Conservation (phyloP, 1,284 basidiomycete genomes). For the Sporisorium reilianum region DNA sequence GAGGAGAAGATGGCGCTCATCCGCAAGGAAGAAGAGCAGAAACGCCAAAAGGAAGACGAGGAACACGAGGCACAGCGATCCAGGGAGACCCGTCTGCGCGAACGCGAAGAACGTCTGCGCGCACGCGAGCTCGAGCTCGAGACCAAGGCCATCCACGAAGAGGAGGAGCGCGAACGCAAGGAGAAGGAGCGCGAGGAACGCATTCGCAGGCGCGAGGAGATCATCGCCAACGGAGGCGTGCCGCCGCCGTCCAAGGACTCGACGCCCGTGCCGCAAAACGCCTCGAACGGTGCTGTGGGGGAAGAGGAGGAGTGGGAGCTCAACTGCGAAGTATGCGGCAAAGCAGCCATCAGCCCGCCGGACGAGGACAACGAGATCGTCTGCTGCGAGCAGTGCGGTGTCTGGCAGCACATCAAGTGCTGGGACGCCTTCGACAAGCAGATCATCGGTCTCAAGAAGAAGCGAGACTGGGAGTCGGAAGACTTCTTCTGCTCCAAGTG, state of each 20-base stretch:
- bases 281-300: conserved; percentile 6
- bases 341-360: conserved; percentile 75
- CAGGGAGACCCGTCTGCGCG: conserved; percentile 69
- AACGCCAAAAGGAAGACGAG: conserved; percentile 70
- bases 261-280: conserved; percentile 29
- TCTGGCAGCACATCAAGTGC: conserved; percentile 74
- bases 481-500: conserved; percentile 63
- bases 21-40: conserved; percentile 75
- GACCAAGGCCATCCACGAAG: conserved; percentile 55
- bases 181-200: conserved; percentile 70
- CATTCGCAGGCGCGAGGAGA: conserved; percentile 75
- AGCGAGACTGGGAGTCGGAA: conserved; percentile 55
- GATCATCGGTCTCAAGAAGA: conserved; percentile 35
- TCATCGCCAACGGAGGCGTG: conserved; percentile 71
- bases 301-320: conserved; percentile 76
- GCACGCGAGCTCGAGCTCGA: conserved; percentile 68
- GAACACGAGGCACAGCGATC: conserved; percentile 70
- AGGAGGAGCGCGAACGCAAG: conserved; percentile 54
- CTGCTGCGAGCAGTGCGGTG: conserved; percentile 81
- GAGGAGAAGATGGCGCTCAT: conserved; percentile 71
- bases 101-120: conserved; percentile 71
- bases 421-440: conserved; percentile 65
- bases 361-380: conserved; percentile 82
- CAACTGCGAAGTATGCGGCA: conserved; percentile 83
- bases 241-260: conserved; percentile 43